Conservation (phyloP, 352 stramenopile genomes). For the Phytophthora agathidicida region DNA sequence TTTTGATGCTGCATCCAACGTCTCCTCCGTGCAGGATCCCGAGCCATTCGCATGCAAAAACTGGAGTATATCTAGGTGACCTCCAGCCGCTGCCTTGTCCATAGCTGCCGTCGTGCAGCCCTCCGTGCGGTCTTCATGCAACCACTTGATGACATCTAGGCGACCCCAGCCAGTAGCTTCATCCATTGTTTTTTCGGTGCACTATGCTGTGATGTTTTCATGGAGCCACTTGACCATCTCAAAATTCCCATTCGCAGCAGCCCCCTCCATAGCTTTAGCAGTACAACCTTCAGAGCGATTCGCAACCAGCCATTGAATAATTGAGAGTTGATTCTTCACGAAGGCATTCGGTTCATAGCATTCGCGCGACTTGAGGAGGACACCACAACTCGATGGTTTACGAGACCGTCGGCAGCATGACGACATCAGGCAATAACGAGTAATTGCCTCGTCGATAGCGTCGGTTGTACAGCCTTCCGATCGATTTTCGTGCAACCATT, state of each 20-base stretch:
- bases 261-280: not conserved
- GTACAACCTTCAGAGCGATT: conserved; percentile 1
- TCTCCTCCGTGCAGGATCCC: no score
- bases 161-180: not conserved
- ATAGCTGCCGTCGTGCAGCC: conserved; percentile 1
- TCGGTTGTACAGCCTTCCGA: not conserved
- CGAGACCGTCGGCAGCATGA: no score
- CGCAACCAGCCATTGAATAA: not conserved
- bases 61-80: no score
- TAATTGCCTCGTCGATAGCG: not conserved
- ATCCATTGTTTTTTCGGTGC: not conserved
- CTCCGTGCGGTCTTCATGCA: not conserved
- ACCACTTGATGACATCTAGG: not conserved
- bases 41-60: no score
- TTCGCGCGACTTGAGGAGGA: not conserved
- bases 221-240: conserved; percentile 5
- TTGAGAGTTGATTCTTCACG: not conserved
- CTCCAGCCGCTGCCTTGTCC: not conserved
- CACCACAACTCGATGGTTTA: no score
- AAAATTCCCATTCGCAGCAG: conserved; percentile 1
- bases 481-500: not conserved
- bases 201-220: not conserved
- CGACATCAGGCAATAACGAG: not conserved
- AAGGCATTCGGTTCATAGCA: not conserved
- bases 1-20: no score